Evolutionary conservation across 129 eudicot species (phyloP), one percentile per base, ranked within the genome.

Genomic region (Scalesia atractyloides): DNA sequence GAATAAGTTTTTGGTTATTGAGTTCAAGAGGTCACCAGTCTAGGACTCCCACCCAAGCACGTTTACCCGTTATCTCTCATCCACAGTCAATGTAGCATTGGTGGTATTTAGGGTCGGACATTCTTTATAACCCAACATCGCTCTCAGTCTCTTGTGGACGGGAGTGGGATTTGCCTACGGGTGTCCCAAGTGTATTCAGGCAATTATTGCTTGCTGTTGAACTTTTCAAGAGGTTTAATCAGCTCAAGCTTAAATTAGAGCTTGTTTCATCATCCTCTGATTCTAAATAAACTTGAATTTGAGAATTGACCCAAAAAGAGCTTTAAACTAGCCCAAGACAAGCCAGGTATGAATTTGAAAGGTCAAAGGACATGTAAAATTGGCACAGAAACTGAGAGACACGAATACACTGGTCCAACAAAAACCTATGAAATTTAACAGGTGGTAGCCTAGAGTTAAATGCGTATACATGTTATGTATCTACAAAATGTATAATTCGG

Each of bases 381-480:
- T 62, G 24, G 15, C 30, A 2, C 13, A 12, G 50, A 48, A 63
- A 36, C 52, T 12, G 26, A 74, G 64, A 50, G 44, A 51, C 51
- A 39, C 64, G 15, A 9, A 74, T 65, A 5, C 47, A 30, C 20
- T 33, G 20, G 49, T 48, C 9, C 7, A 9, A 34, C 7, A 50
- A 49, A 36, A 64, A 64, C 10, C 71, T 50, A 3, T 33, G 22
- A 59, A 74, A 64, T 64, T 67, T 50, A 51, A 51, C 60, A 54
- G 4, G 54, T 46, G n/a, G 15, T 16, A 36, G 16, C 50, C 36
- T 5, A 61, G 50, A 73, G 77, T 30, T 73, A 50, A 20, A 50
- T 30, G 18, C 26, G 67, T 11, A 52, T n/a, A 18, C 9, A 51
- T 51, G 46, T 20, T 73, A 63, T 43, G 7, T 17, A 62, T 62